Percentiles rank a stretch among this genome's conserved stretches.
Conservation (phyloP, 306 rosid species). For the Quercus gilva region DNA sequence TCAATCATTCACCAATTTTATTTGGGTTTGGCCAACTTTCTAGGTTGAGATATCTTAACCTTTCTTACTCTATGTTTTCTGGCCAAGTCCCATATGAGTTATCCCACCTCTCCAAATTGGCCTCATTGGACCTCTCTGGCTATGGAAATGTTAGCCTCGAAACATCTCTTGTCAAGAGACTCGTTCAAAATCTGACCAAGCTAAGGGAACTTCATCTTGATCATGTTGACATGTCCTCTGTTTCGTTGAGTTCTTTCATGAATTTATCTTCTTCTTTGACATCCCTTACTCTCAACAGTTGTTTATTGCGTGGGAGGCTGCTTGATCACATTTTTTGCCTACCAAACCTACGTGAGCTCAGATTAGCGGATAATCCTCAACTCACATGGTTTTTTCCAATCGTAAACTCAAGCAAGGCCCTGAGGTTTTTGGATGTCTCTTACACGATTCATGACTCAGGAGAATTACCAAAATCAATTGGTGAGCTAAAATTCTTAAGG, state of each 20-base stretch:
- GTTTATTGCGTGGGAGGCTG: not conserved
- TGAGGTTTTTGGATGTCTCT: not conserved
- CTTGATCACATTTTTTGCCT: not conserved
- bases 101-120: not conserved
- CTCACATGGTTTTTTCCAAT: slow-evolving; percentile 2
- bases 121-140: slow-evolving; percentile 33
- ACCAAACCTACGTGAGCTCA: not conserved
- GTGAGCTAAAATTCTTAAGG: not conserved
- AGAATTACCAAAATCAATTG: slow-evolving; percentile 1
- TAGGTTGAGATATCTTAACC: not conserved
- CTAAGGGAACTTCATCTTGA: not conserved
- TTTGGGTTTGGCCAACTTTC: not conserved
- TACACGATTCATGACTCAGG: not conserved
- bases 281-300: not conserved
- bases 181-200: not conserved
- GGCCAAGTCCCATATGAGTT: not conserved
- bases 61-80: not conserved
- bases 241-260: not conserved
- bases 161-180: not conserved
- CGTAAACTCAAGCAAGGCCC: not conserved
- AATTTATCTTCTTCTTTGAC: not conserved
- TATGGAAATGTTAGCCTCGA: slow-evolving; percentile 10
- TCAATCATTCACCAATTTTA: not conserved
- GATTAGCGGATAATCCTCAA: not conserved
- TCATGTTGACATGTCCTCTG: not conserved